Base-by-base conservation (phyloP, 768 basidiomycete genomes). In the Crucibulum laeve region DNA sequence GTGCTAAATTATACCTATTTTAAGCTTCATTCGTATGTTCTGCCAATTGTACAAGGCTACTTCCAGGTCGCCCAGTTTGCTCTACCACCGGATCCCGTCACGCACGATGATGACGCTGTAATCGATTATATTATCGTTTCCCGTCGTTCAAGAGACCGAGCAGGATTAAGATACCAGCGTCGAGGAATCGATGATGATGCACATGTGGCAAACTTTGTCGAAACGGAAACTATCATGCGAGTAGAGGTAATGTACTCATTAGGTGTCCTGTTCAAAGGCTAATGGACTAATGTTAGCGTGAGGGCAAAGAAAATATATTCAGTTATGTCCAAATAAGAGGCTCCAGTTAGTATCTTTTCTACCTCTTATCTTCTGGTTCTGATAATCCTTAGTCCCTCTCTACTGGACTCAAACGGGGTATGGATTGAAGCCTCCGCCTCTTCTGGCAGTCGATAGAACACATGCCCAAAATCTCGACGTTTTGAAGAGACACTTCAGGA, bases 31-130 rank as follows among this genome's bases (percentile, higher is more conserved):
- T 73, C 83, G 6, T 97, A 88, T 53, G 77, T 94, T 28, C 67
- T 96, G 19, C 93, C 95, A 1, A 79, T 98, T 43, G 87, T 96
- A 77, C 93, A 97, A 67, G 95, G 95, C 7, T 88, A 84, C 67
- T 89, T 86, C 55, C 93, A 95, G 58, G 67, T 81, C 3, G 66
- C 91, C 0, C 70, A 76, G 8, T 87, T 95, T 59, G 59, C 64
- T 39, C 67, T 92, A 19, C 78, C 82, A 0, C 65, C 72, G 11
- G 73, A 77, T 42, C 67, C 69, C 25, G 55, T 66, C 17, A 56
- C 67, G 5, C 60, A 64, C 8, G 71, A 70, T 25, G 63, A 72
- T n/a, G 71, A 73, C 35, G 69, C 71, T 0, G 59, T 69, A 4
- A 79, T 91, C 7, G 83, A 91, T 49, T 90, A 97, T 52, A 70